Evolutionary conservation across 768 basidiomycete species (phyloP), one percentile per base, ranked within the genome.

Genomic region (Porphyrellus cyaneotinctus): DNA sequence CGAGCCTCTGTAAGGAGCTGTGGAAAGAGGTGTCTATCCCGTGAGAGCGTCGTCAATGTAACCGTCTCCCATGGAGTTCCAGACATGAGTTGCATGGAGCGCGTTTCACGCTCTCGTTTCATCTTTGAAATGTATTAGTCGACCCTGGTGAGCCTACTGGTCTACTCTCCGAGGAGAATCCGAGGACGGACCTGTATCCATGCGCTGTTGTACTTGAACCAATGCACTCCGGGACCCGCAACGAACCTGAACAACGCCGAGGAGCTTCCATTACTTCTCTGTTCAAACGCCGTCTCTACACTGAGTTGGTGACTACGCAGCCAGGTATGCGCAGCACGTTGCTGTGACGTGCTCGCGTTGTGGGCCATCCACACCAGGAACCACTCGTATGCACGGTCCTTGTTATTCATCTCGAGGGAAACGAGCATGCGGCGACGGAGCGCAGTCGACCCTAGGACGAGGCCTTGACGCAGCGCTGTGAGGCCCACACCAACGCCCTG

Each of bases 51-150:
- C 6, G 94, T 99, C 39, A 99, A 77, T 35, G 87, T 95, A 42
- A 98, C 85, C 0, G 95, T 98, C 71, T 99, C 97, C 94, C 95
- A 99, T 53, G 97, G 97, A 7, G 82, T 82, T 8, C 95, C 95
- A 6, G 91, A 88, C 76, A 88, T 87, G 43, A 93, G 76, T 63
- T 93, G 87, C 81, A 95, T 90, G 26, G 95, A 85, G 58, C 91
- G 88, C 20, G 88, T 89, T 70, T 97, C 93, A 47, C 97, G 83
- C 72, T 97, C 95, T 14, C 97, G 84, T 75, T 91, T 92, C 59
- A 97, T 87, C 93, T 95, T 65, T 18, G 54, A 38, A 56, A 59
- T 7, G 26, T 10, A 50, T 33, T 15, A 9, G 46, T 58, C 23
- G 50, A 43, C n/a, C 39, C 23, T 20, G 30, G 11, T 35, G 22